A percentile compares a stretch with the other conserved stretches of the same genome.
These are phyloP conservation scores for Coemansia sp. DNA, from an alignment of 192 early-diverging fungal species.

Conservation along the genomic window DNA sequence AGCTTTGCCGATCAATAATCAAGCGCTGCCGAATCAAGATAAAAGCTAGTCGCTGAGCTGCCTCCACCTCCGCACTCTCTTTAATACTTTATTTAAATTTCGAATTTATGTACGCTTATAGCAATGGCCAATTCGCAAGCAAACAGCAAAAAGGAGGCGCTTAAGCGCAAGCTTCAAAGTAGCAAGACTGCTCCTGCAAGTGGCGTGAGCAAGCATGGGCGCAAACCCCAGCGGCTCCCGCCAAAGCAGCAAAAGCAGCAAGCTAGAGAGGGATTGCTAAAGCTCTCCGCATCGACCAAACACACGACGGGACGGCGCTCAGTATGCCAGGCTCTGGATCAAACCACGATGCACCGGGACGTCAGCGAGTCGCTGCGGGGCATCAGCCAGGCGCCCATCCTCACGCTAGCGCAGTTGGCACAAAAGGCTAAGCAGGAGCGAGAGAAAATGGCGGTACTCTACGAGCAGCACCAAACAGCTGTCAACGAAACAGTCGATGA, in stretches of 20 bases:
- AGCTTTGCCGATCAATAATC: too few relatives aligned
- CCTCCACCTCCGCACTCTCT: too few relatives aligned
- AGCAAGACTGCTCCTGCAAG: background rate
- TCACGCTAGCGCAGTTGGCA: slow-evolving; percentile 18
- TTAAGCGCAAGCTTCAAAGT: slow-evolving; percentile 31
- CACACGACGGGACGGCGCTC: slow-evolving; percentile 39
- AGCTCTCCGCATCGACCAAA: slow-evolving; percentile 24
- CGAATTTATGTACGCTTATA: too few relatives aligned
- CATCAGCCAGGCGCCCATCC: slow-evolving; percentile 18
- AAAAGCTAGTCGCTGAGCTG: too few relatives aligned
- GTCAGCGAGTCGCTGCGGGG: slow-evolving; percentile 39
- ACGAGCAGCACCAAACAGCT: slow-evolving; percentile 34
- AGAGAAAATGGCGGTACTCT: slow-evolving; percentile 27
- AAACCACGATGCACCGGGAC: background rate
- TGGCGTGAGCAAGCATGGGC: background rate
- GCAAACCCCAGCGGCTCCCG: background rate
- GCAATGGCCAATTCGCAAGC: background rate
- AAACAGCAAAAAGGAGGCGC: slow-evolving; percentile 10
- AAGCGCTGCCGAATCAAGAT: too few relatives aligned
- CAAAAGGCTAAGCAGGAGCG: slow-evolving; percentile 24
- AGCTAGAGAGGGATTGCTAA: background rate
- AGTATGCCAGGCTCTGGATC: slow-evolving; percentile 33
- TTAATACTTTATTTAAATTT: background rate
- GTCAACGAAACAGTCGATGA: slow-evolving; percentile 38
- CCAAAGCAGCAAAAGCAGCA: slow-evolving; percentile 14